Evolutionary conservation across 768 basidiomycete species (phyloP).

Genomic region (Kwoniella shandongensis): DNA sequence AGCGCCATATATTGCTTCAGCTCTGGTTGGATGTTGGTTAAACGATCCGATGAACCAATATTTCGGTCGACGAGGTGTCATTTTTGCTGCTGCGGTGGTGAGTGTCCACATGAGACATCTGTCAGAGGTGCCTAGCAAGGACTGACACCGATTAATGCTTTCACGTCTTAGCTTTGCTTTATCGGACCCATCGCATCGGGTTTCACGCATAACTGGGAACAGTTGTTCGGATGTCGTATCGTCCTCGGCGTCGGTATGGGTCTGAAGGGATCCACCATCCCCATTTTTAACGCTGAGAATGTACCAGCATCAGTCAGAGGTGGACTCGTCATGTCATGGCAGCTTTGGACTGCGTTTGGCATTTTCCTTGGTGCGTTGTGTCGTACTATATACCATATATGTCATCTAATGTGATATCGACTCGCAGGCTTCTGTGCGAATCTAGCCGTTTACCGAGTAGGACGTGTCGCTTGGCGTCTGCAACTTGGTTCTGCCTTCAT

Average conservation of each 20-base stretch:
- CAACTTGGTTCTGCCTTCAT: conserved; percentile 52
- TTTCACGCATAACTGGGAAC: conserved; percentile 36
- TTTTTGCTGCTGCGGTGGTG: conserved; percentile 57
- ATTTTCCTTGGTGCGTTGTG: conserved; percentile 37
- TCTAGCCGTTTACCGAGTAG: conserved; percentile 33
- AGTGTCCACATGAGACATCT: too few species aligned
- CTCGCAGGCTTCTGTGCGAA: conserved; percentile 39
- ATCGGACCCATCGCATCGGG: conserved; percentile 49
- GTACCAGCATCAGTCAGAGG: conserved; percentile 79
- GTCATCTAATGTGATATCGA: conserved; percentile 26
- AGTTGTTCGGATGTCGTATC: conserved; percentile 24
- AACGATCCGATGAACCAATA: conserved; percentile 60
- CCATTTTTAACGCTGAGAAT: conserved; percentile 53
- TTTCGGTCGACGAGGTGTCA: conserved; percentile 61
- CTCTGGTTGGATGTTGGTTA: conserved; percentile 53
- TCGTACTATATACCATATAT: too few species aligned
- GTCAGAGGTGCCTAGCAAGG: too few species aligned
- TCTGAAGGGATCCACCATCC: conserved; percentile 32
- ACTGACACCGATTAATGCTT: neutral
- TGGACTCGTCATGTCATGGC: conserved; percentile 76
- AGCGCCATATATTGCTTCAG: conserved; percentile 16
- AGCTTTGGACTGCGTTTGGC: conserved; percentile 22
- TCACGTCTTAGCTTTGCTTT: conserved; percentile 45
- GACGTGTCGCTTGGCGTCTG: conserved; percentile 52
- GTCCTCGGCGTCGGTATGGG: conserved; percentile 48